Evolutionary conservation across 1,284 basidiomycete genomes (phyloP).

Genomic region (Sanguinoderma infundibulare): DNA sequence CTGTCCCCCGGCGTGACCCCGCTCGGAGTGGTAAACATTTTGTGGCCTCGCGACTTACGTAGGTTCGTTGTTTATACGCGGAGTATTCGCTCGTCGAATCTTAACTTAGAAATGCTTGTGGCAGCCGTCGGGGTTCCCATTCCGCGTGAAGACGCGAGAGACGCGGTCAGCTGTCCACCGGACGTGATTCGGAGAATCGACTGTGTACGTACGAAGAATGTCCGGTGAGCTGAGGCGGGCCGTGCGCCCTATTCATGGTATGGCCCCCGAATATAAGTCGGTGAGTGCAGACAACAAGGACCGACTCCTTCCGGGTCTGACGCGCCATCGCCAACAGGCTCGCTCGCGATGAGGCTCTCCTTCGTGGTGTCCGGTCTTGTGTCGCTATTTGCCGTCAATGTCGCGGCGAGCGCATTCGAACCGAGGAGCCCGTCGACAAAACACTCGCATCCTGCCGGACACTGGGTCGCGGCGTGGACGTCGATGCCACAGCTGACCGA

Average conservation of each 20-base stretch:
- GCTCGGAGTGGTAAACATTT: too few relatives aligned
- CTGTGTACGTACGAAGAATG: neutral
- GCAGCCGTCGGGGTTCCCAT: neutral
- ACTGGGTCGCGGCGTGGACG: slow-evolving; percentile 50
- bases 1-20: too few relatives aligned
- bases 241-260: slow-evolving; percentile 13
- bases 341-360: neutral
- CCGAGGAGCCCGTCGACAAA: neutral
- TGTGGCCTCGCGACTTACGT: too few relatives aligned
- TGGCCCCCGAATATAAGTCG: neutral
- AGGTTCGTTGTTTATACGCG: too few relatives aligned
- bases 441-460: slow-evolving; percentile 25
- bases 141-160: neutral
- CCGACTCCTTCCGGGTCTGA: neutral
- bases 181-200: slow-evolving; percentile 10
- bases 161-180: neutral
- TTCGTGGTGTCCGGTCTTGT: neutral
- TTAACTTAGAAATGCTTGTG: neutral
- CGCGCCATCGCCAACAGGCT: neutral
- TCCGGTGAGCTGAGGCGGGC: slow-evolving; percentile 8
- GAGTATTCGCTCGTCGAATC: too few relatives aligned
- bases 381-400: neutral
- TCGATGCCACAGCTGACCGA: slow-evolving; percentile 54
- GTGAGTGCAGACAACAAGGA: neutral
- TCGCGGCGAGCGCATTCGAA: neutral